These are phyloP conservation scores for Andrographis paniculata DNA, from an alignment of 305 asterid species.

Conservation along the genomic window DNA sequence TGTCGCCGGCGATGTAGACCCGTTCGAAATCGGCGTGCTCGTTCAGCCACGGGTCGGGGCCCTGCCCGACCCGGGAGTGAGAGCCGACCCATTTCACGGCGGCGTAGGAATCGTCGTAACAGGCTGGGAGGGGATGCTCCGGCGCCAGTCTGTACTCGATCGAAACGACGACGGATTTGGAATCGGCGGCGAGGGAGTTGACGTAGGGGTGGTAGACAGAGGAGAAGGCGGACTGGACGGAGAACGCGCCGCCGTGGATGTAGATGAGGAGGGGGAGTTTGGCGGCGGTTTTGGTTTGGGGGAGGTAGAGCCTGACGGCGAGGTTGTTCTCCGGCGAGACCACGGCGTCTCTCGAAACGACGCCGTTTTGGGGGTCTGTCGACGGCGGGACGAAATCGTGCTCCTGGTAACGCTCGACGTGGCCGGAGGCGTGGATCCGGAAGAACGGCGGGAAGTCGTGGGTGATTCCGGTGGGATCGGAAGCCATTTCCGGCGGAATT, in stretches of 20 bases:
- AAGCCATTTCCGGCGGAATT: neutral
- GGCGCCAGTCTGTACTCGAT: conserved; percentile 69
- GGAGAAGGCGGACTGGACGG: conserved; percentile 52
- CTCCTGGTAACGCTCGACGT: no score
- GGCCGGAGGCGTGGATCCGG: no score
- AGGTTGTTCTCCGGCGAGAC: conserved; percentile 31
- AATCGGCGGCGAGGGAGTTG: conserved; percentile 28
- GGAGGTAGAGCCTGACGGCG: conserved; percentile 49
- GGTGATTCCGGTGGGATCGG: no score
- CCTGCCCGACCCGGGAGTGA: conserved; percentile 21
- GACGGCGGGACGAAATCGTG: no score
- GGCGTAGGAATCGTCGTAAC: conserved; percentile 55
- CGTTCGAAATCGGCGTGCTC: conserved; percentile 36
- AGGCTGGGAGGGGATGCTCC: conserved; percentile 58
- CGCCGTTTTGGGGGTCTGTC: conserved; percentile 12
- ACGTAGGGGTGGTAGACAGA: conserved; percentile 32
- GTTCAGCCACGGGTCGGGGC: conserved; percentile 51
- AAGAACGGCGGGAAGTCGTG: no score
- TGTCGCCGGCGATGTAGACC: conserved; percentile 58
- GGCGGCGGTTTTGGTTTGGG: conserved; percentile 12
- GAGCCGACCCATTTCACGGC: conserved; percentile 46
- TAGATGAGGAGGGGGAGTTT: conserved; percentile 35
- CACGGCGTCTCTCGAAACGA: conserved; percentile 42
- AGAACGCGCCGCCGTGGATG: conserved; percentile 75
- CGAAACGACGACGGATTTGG: conserved; percentile 46